phyloP scores from a whole-genome alignment of 2,329 filamentous ascomycete genomes.

The Diaporthe ilicicola region DNA sequence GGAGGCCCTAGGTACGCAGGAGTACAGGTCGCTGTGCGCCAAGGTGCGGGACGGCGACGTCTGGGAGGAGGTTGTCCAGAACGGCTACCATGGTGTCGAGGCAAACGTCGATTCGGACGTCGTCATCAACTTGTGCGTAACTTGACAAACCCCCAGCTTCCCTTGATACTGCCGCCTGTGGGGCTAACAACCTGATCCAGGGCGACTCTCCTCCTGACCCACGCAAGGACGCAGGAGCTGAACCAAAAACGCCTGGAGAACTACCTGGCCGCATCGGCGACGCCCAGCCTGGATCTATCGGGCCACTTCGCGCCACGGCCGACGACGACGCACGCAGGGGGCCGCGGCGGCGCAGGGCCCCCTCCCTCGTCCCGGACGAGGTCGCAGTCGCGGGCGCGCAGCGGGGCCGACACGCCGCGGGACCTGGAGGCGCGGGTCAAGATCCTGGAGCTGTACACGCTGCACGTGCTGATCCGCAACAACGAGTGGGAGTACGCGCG shows the following conservation, averaged over 20 bases:
- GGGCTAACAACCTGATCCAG: conserved; percentile 55
- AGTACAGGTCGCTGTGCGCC: conserved; percentile 82
- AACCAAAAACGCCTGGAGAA: conserved; percentile 91
- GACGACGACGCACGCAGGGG: conserved; percentile 46
- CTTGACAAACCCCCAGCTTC: background rate
- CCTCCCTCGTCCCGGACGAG: conserved; percentile 48
- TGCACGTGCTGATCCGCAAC: conserved; percentile 93
- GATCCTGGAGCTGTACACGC: conserved; percentile 92
- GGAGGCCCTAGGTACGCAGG: conserved; percentile 82
- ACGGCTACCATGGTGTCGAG: conserved; percentile 88
- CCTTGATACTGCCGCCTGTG: background rate
- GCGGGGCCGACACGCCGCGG: conserved; percentile 82
- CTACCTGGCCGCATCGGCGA: conserved; percentile 81
- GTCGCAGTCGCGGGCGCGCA: conserved; percentile 58
- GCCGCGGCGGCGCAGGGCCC: background rate
- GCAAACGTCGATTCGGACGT: conserved; percentile 95
- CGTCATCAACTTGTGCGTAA: conserved; percentile 81
- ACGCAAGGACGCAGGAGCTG: conserved; percentile 81
- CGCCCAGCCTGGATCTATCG: conserved; percentile 76
- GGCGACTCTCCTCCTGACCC: conserved; percentile 88
- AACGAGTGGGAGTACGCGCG: conserved; percentile 95
- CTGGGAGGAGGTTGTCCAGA: conserved; percentile 92
- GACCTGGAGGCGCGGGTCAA: conserved; percentile 87
- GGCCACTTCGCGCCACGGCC: conserved; percentile 69
- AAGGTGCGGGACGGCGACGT: conserved; percentile 89